Base-by-base conservation (phyloP, 176 grass and related monocot species). In the Eremochloa ophiuroides region DNA sequence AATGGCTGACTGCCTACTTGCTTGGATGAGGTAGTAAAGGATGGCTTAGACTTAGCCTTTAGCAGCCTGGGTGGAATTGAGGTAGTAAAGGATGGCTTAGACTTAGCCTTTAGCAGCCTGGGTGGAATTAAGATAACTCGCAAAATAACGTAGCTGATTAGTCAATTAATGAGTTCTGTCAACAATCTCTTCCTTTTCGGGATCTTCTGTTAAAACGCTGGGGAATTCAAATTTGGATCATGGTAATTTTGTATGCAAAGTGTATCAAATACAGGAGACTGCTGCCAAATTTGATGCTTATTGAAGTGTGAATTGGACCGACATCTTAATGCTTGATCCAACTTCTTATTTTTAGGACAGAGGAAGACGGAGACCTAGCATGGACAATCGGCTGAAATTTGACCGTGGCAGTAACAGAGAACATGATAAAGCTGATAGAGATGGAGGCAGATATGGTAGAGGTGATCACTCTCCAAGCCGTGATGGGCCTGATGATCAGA, bases 401-500 rank as follows among this genome's bases (percentile, higher is more conserved):
- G 91, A 93, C 39, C 92, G 81, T 71, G 93, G 79, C 37, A 89
- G 61, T 70, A 89, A 81, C 61, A 92, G 85, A 87, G 93, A 99
- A 69, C 73, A 86, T 81, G 96, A 95, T 56, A 92, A 84, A 61
- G 38, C 70, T 76, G 85, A 93, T 29, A 91, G 86, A 94, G 83
- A 94, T 80, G 89, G 85, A 85, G 83, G 87, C n/a, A 93, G 91
- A 78, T 71, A 91, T 88, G 82, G 87, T 63, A 91, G 88, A 82
- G 80, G 64, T 26, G 96, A 95, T 68, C 66, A 71, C 28, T 95
- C 90, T 62, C 87, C 91, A 22, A 89, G 79, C 48, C 85, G 27
- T 81, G 91, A 95, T 82, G 93, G 75, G 13, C 44, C 82, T 72
- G 91, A 99, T 78, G 91, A 99, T 41, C 86, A 92, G 67, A 90